Base-by-base conservation (phyloP, 305 asterid genomes). In the Fraxinus dipetala region DNA sequence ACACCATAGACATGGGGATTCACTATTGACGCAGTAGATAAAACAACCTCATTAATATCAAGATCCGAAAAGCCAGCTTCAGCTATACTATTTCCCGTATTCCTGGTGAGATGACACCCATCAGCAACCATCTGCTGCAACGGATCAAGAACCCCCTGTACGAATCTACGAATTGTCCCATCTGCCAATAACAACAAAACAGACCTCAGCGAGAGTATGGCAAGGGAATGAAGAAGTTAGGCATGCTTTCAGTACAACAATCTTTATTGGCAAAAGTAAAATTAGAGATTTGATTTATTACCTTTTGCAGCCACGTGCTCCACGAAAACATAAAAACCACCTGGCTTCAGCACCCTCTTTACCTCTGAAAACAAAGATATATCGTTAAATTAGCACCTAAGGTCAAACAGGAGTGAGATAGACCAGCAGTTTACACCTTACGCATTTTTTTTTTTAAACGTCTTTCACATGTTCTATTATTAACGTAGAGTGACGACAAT, bases 251-350 rank as follows among this genome's bases (percentile, higher is more conserved):
- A 40, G 61, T 18, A 63, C 31, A 61, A 22, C 24, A 32, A 22
- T 79, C 30, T 63, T 32, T 38, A n/a, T 80, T 67, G 11, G 75
- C 6, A 51, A 26, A 63, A 10, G 61, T 26, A 14, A 31, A 26
- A 38, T 16, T 28, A 79, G 10, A 35, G 32, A 28, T 26, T 43
- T n/a, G 77, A 40, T 65, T 79, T 9, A 18, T 88, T 88, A 95
- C 97, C 99, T 89, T 90, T 84, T 78, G 97, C 97, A 81, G 92
- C 97, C 20, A 95, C 99, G 73, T 95, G 99, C 81, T 95, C 98
- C 35, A 92, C 92, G 80, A 95, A 95, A 81, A 95, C 35, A 88
- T 90, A 95, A 43, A 84, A 0, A n/a, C 99, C 99, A 0, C 99
- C 99, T 0, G 98, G 98, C 89, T 85, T 92, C 78, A 95, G 98